These are phyloP conservation scores for Thermomyces lanuginosus DNA, from an alignment of 2,329 filamentous ascomycete genomes.

Conservation along the genomic window DNA sequence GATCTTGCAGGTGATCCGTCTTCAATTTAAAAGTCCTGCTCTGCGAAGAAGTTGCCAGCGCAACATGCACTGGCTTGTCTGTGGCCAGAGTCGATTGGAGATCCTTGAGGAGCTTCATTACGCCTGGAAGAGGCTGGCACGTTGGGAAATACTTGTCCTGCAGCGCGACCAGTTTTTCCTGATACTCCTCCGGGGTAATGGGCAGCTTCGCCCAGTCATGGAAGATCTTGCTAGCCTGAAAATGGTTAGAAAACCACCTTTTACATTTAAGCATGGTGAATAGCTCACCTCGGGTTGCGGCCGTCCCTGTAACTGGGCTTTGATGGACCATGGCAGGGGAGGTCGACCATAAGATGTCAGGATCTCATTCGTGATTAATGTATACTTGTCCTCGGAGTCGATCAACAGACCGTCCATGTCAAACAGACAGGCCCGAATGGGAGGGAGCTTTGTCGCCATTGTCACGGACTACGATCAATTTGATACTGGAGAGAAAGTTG, in stretches of 20 bases:
- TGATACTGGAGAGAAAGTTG: background rate
- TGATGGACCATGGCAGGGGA: slow-evolving; percentile 77
- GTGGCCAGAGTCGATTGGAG: slow-evolving; percentile 19
- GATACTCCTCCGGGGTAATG: slow-evolving; percentile 53
- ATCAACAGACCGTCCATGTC: slow-evolving; percentile 97
- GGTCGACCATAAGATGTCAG: slow-evolving; percentile 60
- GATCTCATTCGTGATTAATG: slow-evolving; percentile 63
- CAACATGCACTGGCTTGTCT: slow-evolving; percentile 49
- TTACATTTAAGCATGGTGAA: background rate
- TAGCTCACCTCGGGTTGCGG: slow-evolving; percentile 37
- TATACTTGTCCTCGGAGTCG: slow-evolving; percentile 84
- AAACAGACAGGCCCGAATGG: slow-evolving; percentile 81
- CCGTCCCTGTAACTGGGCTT: slow-evolving; percentile 66
- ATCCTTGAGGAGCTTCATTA: slow-evolving; percentile 45
- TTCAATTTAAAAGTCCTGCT: slow-evolving; percentile 60
- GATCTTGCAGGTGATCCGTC: slow-evolving; percentile 38
- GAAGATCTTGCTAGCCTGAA: slow-evolving; percentile 45
- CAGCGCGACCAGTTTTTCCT: slow-evolving; percentile 40
- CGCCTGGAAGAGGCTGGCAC: slow-evolving; percentile 64
- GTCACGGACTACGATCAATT: background rate
- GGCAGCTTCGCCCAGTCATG: slow-evolving; percentile 75
- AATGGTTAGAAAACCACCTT: background rate
- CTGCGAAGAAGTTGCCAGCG: slow-evolving; percentile 70
- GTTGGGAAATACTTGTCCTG: slow-evolving; percentile 58
- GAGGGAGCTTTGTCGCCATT: slow-evolving; percentile 44